Evolutionary conservation across 2,329 filamentous ascomycete species (phyloP).

Genomic region (Eutypa lata): DNA sequence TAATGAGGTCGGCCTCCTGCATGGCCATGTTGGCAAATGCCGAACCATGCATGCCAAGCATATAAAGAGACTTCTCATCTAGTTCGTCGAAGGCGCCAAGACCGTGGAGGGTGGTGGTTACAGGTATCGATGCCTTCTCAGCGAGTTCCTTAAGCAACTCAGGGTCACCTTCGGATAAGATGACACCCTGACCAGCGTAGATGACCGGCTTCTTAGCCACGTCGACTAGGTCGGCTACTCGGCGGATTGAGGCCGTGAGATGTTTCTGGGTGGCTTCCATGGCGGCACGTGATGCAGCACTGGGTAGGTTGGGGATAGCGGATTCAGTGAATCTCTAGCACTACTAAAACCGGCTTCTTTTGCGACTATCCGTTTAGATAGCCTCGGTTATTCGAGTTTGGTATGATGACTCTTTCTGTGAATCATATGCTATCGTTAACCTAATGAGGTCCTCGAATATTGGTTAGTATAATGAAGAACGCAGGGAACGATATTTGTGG

Average conservation of each 20-base stretch:
- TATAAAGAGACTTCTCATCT: constrained; percentile 91
- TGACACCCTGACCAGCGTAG: constrained; percentile 88
- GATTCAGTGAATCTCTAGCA: constrained; percentile 44
- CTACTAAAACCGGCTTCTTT: no score
- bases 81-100: constrained; percentile 91
- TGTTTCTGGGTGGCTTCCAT: constrained; percentile 70
- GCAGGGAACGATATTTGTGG: no score
- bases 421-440: no score
- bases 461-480: no score
- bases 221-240: constrained; percentile 81
- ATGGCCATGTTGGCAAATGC: constrained; percentile 98
- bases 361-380: no score
- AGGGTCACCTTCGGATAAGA: constrained; percentile 75
- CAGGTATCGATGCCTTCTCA: constrained; percentile 87
- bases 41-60: constrained; percentile 98
- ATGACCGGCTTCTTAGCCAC: constrained; percentile 90
- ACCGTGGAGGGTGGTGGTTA: constrained; percentile 93
- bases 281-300: constrained; percentile 79
- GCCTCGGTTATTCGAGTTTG: no score
- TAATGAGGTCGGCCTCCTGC: constrained; percentile 93
- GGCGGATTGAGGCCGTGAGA: constrained; percentile 68
- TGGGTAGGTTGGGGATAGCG: constrained; percentile 75
- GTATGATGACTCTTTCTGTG: no score
- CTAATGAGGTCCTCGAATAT: no score
- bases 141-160: constrained; percentile 79